phyloP scores from a whole-genome alignment of 176 grass and related monocot species.

The Paspalum notatum region DNA sequence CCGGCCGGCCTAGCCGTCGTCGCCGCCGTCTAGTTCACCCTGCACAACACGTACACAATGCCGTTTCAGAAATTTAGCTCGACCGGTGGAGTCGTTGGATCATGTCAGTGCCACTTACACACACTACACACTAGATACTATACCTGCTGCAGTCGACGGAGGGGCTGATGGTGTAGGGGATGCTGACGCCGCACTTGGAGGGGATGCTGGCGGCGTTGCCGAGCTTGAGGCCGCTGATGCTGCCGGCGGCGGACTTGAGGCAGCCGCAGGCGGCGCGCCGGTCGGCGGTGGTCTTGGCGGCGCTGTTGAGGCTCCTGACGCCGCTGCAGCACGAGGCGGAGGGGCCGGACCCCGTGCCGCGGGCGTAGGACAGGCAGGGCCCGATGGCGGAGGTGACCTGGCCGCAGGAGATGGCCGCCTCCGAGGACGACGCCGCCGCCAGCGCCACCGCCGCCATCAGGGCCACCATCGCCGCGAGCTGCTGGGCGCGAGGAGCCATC shows the following conservation, averaged over 20 bases:
- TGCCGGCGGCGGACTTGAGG: constrained; percentile 33
- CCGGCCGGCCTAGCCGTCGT: neutral
- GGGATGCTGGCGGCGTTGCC: constrained; percentile 48
- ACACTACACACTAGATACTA: too few relatives aligned
- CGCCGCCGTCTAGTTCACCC: neutral
- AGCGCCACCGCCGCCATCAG: constrained; percentile 21
- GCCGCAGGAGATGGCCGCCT: constrained; percentile 38
- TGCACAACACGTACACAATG: too few relatives aligned
- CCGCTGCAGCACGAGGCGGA: constrained; percentile 39
- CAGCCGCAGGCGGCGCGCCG: constrained; percentile 45
- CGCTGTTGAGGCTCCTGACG: constrained; percentile 33
- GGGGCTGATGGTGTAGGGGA: constrained; percentile 61
- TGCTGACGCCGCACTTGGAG: constrained; percentile 56
- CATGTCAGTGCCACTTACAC: too few relatives aligned
- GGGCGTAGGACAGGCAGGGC: constrained; percentile 52
- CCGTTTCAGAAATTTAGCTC: too few relatives aligned
- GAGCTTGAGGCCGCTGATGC: constrained; percentile 30
- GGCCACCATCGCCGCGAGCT: neutral
- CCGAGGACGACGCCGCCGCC: neutral
- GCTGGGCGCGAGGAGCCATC: constrained; percentile 33
- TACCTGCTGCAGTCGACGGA: constrained; percentile 53
- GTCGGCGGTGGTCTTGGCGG: constrained; percentile 34
- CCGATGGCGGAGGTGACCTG: constrained; percentile 26
- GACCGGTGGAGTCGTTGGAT: too few relatives aligned
- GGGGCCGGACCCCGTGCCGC: neutral